Evolutionary conservation across 768 basidiomycete genomes (phyloP), one percentile per base, ranked within the genome.

Genomic region (Tricholoma furcatifolium): DNA sequence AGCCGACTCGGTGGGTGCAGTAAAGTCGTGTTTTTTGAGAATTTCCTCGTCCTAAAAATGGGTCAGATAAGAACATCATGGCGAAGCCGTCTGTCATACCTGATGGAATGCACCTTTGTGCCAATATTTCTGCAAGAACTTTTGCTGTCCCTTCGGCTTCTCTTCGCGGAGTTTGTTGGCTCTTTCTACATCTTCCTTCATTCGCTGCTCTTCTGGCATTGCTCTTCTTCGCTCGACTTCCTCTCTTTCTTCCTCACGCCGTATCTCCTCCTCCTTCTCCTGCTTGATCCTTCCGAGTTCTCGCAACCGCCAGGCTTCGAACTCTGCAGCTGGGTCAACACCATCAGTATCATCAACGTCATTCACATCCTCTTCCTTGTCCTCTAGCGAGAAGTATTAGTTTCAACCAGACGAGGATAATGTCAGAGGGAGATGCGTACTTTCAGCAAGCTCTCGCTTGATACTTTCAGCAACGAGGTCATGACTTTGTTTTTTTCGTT

Each of bases 51-150:
- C 96, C 93, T 67, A 41, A 17, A 27, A 27, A 27, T 27, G 4
- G n/a, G 27, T 27, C 27, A 27, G 27, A 7, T 4, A 4, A 9
- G 8, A 14, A 17, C 10, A 27, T 23, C 27, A 23, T 39, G 34
- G 6, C n/a, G 10, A 18, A 32, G 31, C 12, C 10, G 52, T 24
- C 32, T 38, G 10, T 63, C 62, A 30, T 54, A 91, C 94, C 81
- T 95, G 92, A 68, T 97, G 93, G 77, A 98, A 99, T 54, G 96
- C 97, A 62, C 97, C 97, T 71, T 96, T 98, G 75, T 99, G 97
- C 85, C 93, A 98, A 67, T 97, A 99, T 71, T 97, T 98, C 68
- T 98, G 94, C 57, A 98, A 69, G 72, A 98, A 98, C 65, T 85
- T 91, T 66, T 93, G 90, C 57, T 91, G 80, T 3, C 91, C 93